Evolutionary conservation across 331 rosid genomes (phyloP).

Genomic region (Malus hybrid): DNA sequence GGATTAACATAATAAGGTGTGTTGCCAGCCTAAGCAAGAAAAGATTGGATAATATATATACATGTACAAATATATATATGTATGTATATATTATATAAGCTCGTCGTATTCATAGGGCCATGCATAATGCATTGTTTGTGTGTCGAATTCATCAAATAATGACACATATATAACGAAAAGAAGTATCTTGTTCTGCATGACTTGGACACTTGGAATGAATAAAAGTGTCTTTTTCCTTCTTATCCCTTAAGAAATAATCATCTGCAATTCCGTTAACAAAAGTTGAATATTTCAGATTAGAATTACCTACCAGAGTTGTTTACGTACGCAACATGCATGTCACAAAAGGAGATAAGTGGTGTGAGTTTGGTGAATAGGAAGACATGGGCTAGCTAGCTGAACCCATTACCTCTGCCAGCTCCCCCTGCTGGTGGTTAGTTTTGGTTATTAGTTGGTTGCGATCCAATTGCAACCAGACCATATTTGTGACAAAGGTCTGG

Average conservation of each 20-base stretch:
- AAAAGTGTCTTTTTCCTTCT: background rate
- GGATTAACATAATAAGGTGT: background rate
- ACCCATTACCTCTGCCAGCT: background rate
- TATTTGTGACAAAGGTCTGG: background rate
- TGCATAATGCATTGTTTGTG: background rate
- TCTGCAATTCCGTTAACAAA: background rate
- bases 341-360: constrained; percentile 4
- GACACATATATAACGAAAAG: background rate
- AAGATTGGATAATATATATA: background rate
- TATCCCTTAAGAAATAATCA: constrained; percentile 5
- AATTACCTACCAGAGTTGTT: background rate
- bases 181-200: background rate
- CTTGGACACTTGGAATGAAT: background rate
- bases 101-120: background rate
- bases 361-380: background rate
- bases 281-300: background rate
- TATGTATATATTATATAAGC: too few species aligned
- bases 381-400: background rate
- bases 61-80: background rate
- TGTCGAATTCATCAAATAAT: background rate
- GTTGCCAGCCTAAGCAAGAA: background rate
- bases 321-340: background rate
- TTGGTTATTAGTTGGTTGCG: background rate
- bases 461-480: background rate
- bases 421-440: background rate